Base-by-base conservation (phyloP, 768 basidiomycete species). In the Amyloporia xantha region DNA sequence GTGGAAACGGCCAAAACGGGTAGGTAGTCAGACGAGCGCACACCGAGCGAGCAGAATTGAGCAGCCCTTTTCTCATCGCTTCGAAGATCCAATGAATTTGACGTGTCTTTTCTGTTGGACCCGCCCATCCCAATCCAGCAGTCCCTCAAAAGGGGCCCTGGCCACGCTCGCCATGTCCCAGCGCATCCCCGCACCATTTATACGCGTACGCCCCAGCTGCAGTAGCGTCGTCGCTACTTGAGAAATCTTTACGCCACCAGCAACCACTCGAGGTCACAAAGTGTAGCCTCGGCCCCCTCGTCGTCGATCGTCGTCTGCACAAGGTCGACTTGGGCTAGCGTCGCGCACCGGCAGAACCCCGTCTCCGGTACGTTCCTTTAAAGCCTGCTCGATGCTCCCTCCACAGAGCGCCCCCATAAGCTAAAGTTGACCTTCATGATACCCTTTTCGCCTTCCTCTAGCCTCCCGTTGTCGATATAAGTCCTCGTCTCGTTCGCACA, bases 61-160 rank as follows among this genome's bases (percentile, higher is more conserved):
- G n/a, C n/a, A n/a, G n/a, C n/a, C n/a, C n/a, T n/a, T 43, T 24
- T 43, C 42, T 43, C 42, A 43, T 17, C 25, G 42, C 42, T 43
- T 43, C 42, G 19, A 12, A 3, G 12, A 10, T 19, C 41, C 41
- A 15, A 33, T 15, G 30, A 45, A 35, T 45, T 45, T 45, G 44
- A 45, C 44, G 30, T 33, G 17, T 9, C 27, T 19, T 30, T 45
- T 45, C 23, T 19, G 11, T 45, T n/a, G 30, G 15, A 13, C 30
- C 30, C 5, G 17, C 27, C 9, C 44, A 19, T 43, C 30, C 30
- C 7, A 15, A 33, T 33, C 9, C 30, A 15, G 30, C 30, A 33
- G 30, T 33, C 30, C 30, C 7, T 33, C 30, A 33, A 7, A 33
- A 33, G 15, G 30, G 30, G 30, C 15, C 30, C 30, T 33, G 7